These are phyloP conservation scores for Neurospora cerealis DNA, from an alignment of 495 filamentous ascomycete species.

Conservation along the genomic window DNA sequence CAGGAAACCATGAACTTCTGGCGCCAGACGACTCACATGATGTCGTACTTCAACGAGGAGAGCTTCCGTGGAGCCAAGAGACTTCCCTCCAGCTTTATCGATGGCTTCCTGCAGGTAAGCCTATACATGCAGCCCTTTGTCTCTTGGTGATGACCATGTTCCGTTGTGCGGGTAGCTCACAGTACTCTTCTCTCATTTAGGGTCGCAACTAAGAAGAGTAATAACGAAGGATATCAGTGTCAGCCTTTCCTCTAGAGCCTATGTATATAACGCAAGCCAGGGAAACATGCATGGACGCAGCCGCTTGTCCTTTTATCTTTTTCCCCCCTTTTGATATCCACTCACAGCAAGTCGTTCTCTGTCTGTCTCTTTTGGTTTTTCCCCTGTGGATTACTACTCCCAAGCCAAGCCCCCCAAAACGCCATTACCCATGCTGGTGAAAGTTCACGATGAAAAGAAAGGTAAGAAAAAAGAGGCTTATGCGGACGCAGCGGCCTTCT, in stretches of 20 bases:
- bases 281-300: not conserved
- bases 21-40: conserved; percentile 92
- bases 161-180: not conserved
- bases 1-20: conserved; percentile 98
- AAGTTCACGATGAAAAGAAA: not conserved
- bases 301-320: not conserved
- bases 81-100: conserved; percentile 80
- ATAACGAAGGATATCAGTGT: conserved; percentile 1
- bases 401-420: conserved; percentile 14
- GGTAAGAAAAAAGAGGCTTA: not conserved
- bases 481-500: not conserved
- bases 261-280: not conserved
- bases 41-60: conserved; percentile 92
- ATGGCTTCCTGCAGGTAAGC: conserved; percentile 79
- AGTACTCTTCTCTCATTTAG: conserved; percentile 14
- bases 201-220: conserved; percentile 39
- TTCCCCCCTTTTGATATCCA: not conserved
- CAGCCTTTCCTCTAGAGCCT: not conserved
- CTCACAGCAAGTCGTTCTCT: not conserved
- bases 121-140: not conserved
- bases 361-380: not conserved
- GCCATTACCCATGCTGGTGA: conserved; percentile 10
- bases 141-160: not conserved
- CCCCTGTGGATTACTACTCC: not conserved
- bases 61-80: conserved; percentile 61